These are phyloP conservation scores for Suhomyces sp. DNA, from an alignment of 805 yeast genomes.

Conservation along the genomic window DNA sequence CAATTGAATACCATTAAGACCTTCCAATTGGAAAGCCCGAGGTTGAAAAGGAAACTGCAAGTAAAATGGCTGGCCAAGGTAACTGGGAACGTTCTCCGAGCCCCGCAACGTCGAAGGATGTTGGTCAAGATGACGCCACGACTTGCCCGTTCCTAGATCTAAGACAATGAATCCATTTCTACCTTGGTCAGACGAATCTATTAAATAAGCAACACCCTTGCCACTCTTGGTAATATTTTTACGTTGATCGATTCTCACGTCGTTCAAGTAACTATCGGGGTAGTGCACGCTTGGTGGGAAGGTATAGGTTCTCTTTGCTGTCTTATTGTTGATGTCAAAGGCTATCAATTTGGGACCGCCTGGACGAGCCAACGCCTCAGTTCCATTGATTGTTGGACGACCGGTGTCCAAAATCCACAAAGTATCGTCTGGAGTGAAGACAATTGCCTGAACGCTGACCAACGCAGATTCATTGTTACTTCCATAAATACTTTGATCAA, in stretches of 20 bases:
- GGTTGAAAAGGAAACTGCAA: background rate
- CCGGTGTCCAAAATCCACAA: constrained; percentile 2
- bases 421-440: background rate
- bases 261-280: constrained; percentile 1
- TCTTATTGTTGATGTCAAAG: background rate
- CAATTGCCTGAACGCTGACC: background rate
- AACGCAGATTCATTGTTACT: background rate
- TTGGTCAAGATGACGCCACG: constrained; percentile 3
- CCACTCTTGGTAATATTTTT: background rate
- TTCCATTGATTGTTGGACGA: constrained; percentile 1
- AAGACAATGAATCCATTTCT: background rate
- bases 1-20: constrained; percentile 1
- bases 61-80: background rate
- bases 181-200: constrained; percentile 1
- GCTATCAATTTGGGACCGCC: constrained; percentile 1
- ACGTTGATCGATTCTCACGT: constrained; percentile 1
- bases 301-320: background rate
- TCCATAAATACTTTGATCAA: background rate
- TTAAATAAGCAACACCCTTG: background rate
- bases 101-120: background rate
- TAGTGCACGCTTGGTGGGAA: background rate
- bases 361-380: background rate
- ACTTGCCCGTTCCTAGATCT: background rate
- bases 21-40: background rate
- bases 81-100: background rate